phyloP scores from a whole-genome alignment of 208 protist species.

The Trypanosoma boissoni region DNA sequence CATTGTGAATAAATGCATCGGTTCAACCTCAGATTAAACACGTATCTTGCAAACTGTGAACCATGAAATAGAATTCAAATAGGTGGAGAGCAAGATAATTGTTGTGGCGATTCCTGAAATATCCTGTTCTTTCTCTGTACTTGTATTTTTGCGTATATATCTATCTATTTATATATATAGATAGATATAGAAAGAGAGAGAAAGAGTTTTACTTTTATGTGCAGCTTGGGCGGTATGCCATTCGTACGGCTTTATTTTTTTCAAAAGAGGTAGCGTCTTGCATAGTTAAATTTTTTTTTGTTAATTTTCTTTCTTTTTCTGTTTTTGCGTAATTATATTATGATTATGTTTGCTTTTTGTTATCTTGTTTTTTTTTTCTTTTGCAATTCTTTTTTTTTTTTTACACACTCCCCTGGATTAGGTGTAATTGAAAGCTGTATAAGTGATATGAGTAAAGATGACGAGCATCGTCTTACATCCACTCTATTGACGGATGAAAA shows the following conservation, averaged over 20 bases:
- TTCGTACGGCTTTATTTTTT: too few species aligned
- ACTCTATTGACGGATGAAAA: neutral
- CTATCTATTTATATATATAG: neutral
- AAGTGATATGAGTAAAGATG: neutral
- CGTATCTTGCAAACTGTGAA: too few species aligned
- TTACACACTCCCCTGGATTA: neutral
- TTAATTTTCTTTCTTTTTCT: neutral
- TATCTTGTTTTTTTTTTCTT: slow-evolving; percentile 22
- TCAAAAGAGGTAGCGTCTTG: neutral
- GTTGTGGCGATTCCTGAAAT: neutral
- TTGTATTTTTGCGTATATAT: neutral
- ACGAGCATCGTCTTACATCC: too few species aligned
- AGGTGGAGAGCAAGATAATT: neutral
- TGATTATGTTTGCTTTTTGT: slow-evolving; percentile 13
- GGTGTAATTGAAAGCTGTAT: neutral
- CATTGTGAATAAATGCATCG: too few species aligned
- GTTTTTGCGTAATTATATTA: neutral
- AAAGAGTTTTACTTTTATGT: neutral
- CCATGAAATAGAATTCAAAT: neutral
- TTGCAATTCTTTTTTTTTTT: neutral
- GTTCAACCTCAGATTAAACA: too few species aligned
- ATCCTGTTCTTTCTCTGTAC: neutral
- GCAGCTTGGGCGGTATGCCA: neutral
- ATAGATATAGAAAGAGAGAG: neutral
- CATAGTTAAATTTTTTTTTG: neutral